Base-by-base conservation (phyloP, 495 filamentous ascomycete genomes). In the Hyphodiscus hymeniophilus region DNA sequence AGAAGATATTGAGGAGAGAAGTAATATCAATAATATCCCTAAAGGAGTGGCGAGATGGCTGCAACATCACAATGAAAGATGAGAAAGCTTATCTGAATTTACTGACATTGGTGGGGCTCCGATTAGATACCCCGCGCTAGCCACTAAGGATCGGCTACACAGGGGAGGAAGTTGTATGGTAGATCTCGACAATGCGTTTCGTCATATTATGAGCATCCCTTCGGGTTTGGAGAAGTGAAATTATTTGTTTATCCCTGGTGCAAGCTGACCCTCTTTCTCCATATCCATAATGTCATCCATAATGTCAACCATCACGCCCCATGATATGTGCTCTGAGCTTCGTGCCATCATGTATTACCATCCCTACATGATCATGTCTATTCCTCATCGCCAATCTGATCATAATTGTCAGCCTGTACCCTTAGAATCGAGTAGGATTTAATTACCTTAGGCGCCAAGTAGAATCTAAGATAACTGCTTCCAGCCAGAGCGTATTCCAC, bases 381-480 rank as follows among this genome's bases (percentile, higher is more conserved):
- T 67, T 94, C 87, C 56, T 95, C 87, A 48, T 96, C 91, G 44
- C 90, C 89, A 64, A 96, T 91, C 56, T 59, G 30, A n/a, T 28
- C 8, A 45, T 15, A 13, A 10, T n/a, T 33, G 38, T 55, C 44
- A 55, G 49, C 8, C 32, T 31, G 10, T 17, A 22, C 21, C 15
- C 34, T 21, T 33, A 88, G 42, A 33, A 32, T 40, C 24, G 8
- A 30, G 21, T 22, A 17, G 6, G 16, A 31, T n/a, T 20, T 22
- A 39, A 31, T 44, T 45, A 46, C 56, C 89, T 99, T 99, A 43
- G 92, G 92, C 56, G 92, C 92, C 45, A 99, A 80, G 67, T 96
- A 99, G 80, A 96, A 99, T 54, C 94, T 74, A 62, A 98, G 67
- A 64, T 87, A 90, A 64, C 91, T 94, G 71, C 81, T 88, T 52